Evolutionary conservation across 2,329 filamentous ascomycete species (phyloP).

Genomic region (Neophaeococcomyces aloes): DNA sequence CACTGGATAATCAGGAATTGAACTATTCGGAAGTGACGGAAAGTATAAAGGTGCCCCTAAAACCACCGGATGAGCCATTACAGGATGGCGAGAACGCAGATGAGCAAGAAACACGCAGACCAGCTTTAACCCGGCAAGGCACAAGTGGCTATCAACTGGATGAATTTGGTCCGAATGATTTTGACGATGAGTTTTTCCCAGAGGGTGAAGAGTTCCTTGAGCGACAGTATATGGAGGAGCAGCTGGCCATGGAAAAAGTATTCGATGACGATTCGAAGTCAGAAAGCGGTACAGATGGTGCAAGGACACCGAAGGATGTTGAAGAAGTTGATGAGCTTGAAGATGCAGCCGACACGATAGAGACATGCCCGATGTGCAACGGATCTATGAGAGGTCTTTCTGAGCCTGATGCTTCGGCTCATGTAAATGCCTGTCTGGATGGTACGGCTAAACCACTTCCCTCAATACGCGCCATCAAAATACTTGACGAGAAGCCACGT

Average conservation of each 20-base stretch:
- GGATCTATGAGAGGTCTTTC: constrained; percentile 50
- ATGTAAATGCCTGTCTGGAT: constrained; percentile 91
- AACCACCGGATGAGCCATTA: constrained; percentile 15
- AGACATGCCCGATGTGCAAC: constrained; percentile 68
- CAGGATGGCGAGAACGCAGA: not conserved
- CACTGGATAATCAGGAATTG: not conserved
- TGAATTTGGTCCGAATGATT: constrained; percentile 31
- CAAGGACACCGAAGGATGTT: constrained; percentile 12
- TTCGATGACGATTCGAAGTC: constrained; percentile 48
- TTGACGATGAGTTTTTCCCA: constrained; percentile 48
- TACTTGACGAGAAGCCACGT: constrained; percentile 8
- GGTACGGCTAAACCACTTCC: constrained; percentile 57
- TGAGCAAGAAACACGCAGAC: constrained; percentile 15
- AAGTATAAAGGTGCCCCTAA: constrained; percentile 12
- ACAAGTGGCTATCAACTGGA: constrained; percentile 27
- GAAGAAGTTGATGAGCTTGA: constrained; percentile 17
- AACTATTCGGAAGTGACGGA: constrained; percentile 4
- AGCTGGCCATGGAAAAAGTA: constrained; percentile 40
- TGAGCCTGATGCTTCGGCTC: constrained; percentile 55
- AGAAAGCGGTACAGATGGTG: constrained; percentile 17
- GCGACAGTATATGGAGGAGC: constrained; percentile 64
- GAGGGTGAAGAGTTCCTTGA: constrained; percentile 57
- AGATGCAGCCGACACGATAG: constrained; percentile 19
- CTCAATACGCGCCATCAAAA: constrained; percentile 1
- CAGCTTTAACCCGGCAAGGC: constrained; percentile 41